phyloP scores from a whole-genome alignment of 2,329 filamentous ascomycete species.

The Ilyonectria destructans region DNA sequence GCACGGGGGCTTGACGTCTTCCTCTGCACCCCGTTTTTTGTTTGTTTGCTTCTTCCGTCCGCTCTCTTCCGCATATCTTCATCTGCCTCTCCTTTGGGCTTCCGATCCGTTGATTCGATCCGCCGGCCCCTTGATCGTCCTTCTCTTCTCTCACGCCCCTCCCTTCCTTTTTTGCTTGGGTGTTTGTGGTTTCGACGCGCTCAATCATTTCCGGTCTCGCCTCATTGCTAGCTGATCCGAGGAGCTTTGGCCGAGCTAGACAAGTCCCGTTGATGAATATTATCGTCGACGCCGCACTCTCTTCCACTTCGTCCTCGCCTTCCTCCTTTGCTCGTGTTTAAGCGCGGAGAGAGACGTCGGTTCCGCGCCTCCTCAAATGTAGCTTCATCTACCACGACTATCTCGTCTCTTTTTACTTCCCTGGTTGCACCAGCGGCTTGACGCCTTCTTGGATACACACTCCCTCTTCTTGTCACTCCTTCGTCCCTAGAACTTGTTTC shows the following conservation, averaged over 20 bases:
- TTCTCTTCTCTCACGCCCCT: slow-evolving; percentile 27
- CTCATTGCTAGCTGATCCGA: slow-evolving; percentile 5
- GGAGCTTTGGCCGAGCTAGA: slow-evolving; percentile 9
- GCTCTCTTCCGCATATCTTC: slow-evolving; percentile 14
- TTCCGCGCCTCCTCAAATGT: slow-evolving; percentile 24
- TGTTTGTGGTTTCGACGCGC: slow-evolving; percentile 42
- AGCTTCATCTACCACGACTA: slow-evolving; percentile 26
- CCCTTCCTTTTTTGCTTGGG: slow-evolving; percentile 7
- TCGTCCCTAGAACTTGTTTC: slow-evolving; percentile 19
- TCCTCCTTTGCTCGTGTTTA: slow-evolving; percentile 17
- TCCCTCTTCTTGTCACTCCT: slow-evolving; percentile 37
- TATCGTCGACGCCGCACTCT: slow-evolving; percentile 15
- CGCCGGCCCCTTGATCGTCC: slow-evolving; percentile 28
- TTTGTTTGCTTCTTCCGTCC: slow-evolving; percentile 23
- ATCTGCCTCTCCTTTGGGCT: slow-evolving; percentile 26
- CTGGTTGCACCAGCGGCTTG: slow-evolving; percentile 33
- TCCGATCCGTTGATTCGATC: slow-evolving; percentile 21
- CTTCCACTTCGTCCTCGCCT: slow-evolving; percentile 10
- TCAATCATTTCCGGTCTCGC: slow-evolving; percentile 33
- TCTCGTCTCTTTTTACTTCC: slow-evolving; percentile 26
- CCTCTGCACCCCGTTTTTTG: slow-evolving; percentile 26
- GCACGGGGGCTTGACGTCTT: slow-evolving; percentile 35
- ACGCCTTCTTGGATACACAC: slow-evolving; percentile 31
- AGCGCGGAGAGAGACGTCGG: slow-evolving; percentile 23
- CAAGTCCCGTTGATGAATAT: slow-evolving; percentile 15